Percentiles rank a stretch among this genome's conserved stretches.
Evolutionary conservation across 306 rosid species (phyloP).

Genomic region (Aeschynomene evenia): DNA sequence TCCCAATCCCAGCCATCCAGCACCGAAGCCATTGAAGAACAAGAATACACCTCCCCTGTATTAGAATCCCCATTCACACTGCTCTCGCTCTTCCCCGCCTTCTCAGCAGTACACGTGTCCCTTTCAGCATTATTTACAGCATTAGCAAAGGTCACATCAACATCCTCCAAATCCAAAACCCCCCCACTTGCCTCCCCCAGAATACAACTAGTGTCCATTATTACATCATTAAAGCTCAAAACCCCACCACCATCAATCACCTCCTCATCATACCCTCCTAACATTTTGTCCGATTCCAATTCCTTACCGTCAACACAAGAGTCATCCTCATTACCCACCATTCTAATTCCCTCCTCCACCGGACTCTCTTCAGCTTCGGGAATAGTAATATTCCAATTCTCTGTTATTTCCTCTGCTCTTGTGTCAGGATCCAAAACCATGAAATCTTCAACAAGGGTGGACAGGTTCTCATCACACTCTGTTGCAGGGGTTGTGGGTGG

Average conservation of each 20-base stretch:
- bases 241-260: conserved; percentile 20
- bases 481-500: conserved; percentile 27
- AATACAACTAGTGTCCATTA: conserved; percentile 24
- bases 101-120: not conserved
- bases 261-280: not conserved
- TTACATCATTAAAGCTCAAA: conserved; percentile 30
- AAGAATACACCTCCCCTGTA: conserved; percentile 16
- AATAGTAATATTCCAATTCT: too few species aligned
- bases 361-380: not conserved
- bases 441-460: not conserved
- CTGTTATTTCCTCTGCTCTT: not conserved
- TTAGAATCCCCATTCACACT: not conserved
- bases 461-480: conserved; percentile 29
- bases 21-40: conserved; percentile 10
- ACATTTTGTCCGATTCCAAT: not conserved
- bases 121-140: not conserved
- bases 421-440: not conserved
- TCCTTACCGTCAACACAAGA: not conserved
- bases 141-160: not conserved
- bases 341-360: not conserved
- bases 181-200: conserved; percentile 29
- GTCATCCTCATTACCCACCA: too few species aligned
- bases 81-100: not conserved
- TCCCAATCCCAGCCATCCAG: conserved; percentile 47
- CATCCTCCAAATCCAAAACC: conserved; percentile 21